These are phyloP conservation scores for Trifolium repens DNA, from an alignment of 306 rosid genomes.

Conservation along the genomic window DNA sequence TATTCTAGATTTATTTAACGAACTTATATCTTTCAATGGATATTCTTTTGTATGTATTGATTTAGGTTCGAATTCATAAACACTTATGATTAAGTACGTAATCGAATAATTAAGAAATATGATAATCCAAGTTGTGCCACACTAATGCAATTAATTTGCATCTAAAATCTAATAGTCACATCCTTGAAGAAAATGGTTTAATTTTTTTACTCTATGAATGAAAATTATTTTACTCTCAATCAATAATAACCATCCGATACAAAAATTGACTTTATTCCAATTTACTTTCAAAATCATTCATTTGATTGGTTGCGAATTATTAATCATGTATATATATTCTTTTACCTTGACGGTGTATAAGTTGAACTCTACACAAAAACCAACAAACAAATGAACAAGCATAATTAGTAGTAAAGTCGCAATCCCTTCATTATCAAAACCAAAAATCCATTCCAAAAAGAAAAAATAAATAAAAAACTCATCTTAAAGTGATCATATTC, in stretches of 20 bases:
- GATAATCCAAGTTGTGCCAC: too few relatives aligned
- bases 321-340: too few relatives aligned
- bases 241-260: too few relatives aligned
- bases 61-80: background rate
- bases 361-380: too few relatives aligned
- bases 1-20: background rate
- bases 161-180: background rate
- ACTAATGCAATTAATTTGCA: background rate
- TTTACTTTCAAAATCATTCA: too few relatives aligned
- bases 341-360: too few relatives aligned
- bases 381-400: background rate
- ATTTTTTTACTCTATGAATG: too few relatives aligned
- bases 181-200: background rate
- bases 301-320: too few relatives aligned
- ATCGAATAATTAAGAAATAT: too few relatives aligned
- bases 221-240: too few relatives aligned
- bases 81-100: too few relatives aligned
- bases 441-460: background rate
- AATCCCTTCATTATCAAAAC: slow-evolving; percentile 27
- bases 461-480: slow-evolving; percentile 13
- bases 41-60: background rate
- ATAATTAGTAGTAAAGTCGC: slow-evolving; percentile 27
- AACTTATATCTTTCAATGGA: background rate
- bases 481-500: slow-evolving; percentile 41
- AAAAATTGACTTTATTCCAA: too few relatives aligned